phyloP scores from a whole-genome alignment of 1,284 basidiomycete genomes.

The Sphagnurus paluster region DNA sequence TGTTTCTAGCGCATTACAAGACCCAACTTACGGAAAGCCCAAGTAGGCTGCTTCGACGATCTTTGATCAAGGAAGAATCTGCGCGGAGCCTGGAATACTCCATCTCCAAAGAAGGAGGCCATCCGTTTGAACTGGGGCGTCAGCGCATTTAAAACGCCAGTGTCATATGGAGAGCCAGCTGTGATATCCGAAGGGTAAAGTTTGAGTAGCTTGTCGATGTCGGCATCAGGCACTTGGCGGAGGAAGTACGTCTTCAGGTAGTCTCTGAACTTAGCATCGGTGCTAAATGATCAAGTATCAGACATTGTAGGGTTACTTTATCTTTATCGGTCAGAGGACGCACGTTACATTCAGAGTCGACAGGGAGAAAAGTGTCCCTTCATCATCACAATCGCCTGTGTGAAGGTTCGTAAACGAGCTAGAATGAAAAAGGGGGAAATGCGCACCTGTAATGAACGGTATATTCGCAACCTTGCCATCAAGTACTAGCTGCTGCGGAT shows the following conservation, averaged over 20 bases:
- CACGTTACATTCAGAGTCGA: constrained; percentile 43
- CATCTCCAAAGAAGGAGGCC: constrained; percentile 51
- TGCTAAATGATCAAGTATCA: constrained; percentile 9
- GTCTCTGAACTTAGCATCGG: constrained; percentile 9
- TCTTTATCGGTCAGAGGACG: not conserved
- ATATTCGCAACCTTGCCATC: constrained; percentile 44
- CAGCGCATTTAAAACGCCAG: constrained; percentile 41
- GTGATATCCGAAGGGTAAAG: constrained; percentile 44
- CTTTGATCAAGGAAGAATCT: constrained; percentile 46
- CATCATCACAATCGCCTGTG: constrained; percentile 48
- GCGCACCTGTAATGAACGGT: constrained; percentile 42
- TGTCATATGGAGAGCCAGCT: constrained; percentile 52
- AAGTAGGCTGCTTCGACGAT: constrained; percentile 43
- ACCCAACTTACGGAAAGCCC: constrained; percentile 43
- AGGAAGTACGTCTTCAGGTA: constrained; percentile 26
- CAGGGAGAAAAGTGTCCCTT: constrained; percentile 51
- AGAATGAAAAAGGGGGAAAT: not conserved
- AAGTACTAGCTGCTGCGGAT: constrained; percentile 39
- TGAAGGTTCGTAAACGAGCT: not conserved
- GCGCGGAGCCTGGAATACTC: constrained; percentile 53
- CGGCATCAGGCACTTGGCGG: constrained; percentile 22
- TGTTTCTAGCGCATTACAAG: not conserved
- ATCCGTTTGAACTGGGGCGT: constrained; percentile 55
- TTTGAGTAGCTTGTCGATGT: constrained; percentile 32
- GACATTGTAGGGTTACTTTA: not conserved